Evolutionary conservation across 164 flowering plant species (phyloP), one percentile per base, ranked within the genome.

Genomic region (Amborella trichopoda): DNA sequence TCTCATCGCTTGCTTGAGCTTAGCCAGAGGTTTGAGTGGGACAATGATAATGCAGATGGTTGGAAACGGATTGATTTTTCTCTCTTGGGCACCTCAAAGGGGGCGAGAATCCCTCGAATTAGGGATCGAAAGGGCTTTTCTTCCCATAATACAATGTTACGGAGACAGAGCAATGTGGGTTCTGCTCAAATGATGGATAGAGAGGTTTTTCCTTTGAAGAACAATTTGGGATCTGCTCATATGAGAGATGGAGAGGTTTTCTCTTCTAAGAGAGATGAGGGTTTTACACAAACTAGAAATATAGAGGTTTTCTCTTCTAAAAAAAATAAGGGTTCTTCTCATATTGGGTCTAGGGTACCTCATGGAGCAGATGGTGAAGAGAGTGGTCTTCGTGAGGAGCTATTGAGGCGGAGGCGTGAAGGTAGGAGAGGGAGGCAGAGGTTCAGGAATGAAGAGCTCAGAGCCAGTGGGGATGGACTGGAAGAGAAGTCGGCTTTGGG

Each of bases 21-120:
- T 6, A 71, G 81, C 20, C 68, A 79, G 60, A 66, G 82, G 41
- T 83, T 81, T 26, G 83, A 86, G 19, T 83, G 96, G 96, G 86
- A 88, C 46, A 67, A 68, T 25, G 81, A 73, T 2, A 77, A 87
- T 53, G 66, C 74, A 58, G 24, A 39, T 18, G 88, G 72, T 4
- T 87, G 96, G 96, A 64, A 69, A 27, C 62, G 41, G 54, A 53
- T 83, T 8, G 58, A 81, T 59, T 83, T 81, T 34, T 67, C 53
- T 50, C 74, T 88, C 16, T 54, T 88, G 9, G 96, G 96, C 18
- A 81, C 91, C 0, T 76, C 83, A 0, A 69, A 62, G n/a, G 76
- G 85, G 0, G 79, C 79, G 1, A 64, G 83, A 23, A 83, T 88
- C 17, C 96, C 93, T 0, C 65, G 86, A 39, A 24, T 42, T 34